Evolutionary conservation across 441 rosid genomes (phyloP), one percentile per base, ranked within the genome.

Genomic region (Populus hybrid): DNA sequence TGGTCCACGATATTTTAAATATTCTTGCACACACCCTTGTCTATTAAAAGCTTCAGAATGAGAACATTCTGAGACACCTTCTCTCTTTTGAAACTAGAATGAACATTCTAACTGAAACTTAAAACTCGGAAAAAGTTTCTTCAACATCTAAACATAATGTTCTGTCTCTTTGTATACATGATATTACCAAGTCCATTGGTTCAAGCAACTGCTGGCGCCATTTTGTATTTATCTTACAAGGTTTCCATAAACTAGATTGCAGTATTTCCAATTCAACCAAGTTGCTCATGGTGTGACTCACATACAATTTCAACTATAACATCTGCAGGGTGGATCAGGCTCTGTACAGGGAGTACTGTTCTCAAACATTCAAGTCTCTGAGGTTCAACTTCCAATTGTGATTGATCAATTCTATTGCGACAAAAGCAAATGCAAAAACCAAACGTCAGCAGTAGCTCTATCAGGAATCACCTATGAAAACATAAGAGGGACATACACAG

Each of bases 341-440:
- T 92, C 95, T 23, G 99, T 89, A 35, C 92, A 87, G 75, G 95
- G 93, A 26, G 89, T 94, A 24, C 76, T 90, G 70, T 96, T 96
- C 90, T 94, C 99, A 24, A 89, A 96, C 91, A 93, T 96, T 73
- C 97, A 89, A 84, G 93, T 96, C 42, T 87, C 94, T 0, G 95
- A 92, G 85, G 99, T 96, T 79, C 93, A 90, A 77, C 86, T 87
- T 70, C 98, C 99, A 10, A 93, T 96, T n/a, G 86, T 94, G 70
- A 93, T 96, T 34, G 98, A 96, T 81, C 99, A 96, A 81, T 94
- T 85, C 87, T 95, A 96, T 72, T 96, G 99, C 61, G 98, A 96
- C 85, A 89, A 88, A 81, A 82, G 86, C 73, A 79, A 20, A 30
- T 96, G 99, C 83, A 88, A 83, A 81, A 96, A 96, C 83, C 93